Conservation (phyloP, 305 asterid genomes). For the Fraxinus paxiana region DNA sequence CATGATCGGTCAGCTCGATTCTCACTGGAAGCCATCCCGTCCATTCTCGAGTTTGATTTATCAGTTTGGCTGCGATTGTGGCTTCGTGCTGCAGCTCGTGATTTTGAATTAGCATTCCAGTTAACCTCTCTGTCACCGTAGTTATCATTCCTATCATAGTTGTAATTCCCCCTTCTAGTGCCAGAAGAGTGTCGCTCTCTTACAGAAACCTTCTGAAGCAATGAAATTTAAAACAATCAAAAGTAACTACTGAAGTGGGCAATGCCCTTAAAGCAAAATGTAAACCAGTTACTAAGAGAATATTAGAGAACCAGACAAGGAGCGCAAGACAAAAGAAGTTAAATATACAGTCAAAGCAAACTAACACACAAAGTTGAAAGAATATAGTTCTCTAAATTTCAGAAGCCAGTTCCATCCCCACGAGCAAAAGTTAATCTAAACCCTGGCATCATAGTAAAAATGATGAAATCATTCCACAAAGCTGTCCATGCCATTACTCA, state of each 20-base stretch:
- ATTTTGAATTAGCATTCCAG: slow-evolving; percentile 65
- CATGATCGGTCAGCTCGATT: slow-evolving; percentile 59
- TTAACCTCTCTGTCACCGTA: slow-evolving; percentile 66
- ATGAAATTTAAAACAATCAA: slow-evolving; percentile 29
- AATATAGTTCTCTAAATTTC: slow-evolving; percentile 8
- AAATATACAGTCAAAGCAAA: slow-evolving; percentile 16
- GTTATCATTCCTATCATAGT: slow-evolving; percentile 65
- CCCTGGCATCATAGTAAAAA: slow-evolving; percentile 4
- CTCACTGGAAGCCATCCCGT: slow-evolving; percentile 50
- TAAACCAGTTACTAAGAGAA: background rate
- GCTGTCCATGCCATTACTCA: background rate
- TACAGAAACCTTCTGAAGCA: slow-evolving; percentile 58
- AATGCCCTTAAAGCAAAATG: slow-evolving; percentile 3
- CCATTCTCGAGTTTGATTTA: slow-evolving; percentile 59
- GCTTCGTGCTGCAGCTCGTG: slow-evolving; percentile 60
- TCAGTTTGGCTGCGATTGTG: slow-evolving; percentile 65
- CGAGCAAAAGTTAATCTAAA: slow-evolving; percentile 10
- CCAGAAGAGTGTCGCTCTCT: slow-evolving; percentile 73
- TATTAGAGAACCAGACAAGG: background rate
- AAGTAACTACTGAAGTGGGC: background rate
- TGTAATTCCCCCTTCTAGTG: slow-evolving; percentile 69
- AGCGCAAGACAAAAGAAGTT: background rate
- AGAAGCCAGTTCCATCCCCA: slow-evolving; percentile 8
- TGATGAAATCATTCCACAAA: background rate
- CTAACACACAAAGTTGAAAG: background rate